These are phyloP conservation scores for Aspergillus brasiliensis DNA, from an alignment of 2,329 filamentous ascomycete species.

Conservation along the genomic window DNA sequence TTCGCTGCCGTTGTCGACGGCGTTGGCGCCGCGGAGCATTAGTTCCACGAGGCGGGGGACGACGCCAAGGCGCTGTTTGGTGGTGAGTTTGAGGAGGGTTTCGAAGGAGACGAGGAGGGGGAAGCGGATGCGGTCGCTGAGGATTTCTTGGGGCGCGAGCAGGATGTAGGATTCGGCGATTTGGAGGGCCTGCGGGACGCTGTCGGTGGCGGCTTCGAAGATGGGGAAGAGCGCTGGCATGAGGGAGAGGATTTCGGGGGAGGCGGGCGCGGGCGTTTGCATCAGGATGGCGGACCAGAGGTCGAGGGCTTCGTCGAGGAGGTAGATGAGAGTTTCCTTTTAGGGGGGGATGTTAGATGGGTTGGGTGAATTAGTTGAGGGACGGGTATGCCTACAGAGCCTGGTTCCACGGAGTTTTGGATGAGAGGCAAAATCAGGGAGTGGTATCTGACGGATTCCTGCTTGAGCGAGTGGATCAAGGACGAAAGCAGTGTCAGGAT, in stretches of 20 bases:
- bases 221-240: constrained; percentile 66
- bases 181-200: constrained; percentile 62
- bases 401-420: constrained; percentile 73
- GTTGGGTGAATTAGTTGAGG: neutral
- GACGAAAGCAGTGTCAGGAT: constrained; percentile 84
- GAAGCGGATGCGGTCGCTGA: constrained; percentile 43
- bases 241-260: constrained; percentile 64
- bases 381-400: constrained; percentile 56
- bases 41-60: constrained; percentile 60
- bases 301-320: constrained; percentile 89
- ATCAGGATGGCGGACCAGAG: constrained; percentile 78
- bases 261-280: constrained; percentile 63
- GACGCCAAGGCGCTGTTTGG: constrained; percentile 42
- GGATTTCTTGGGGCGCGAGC: constrained; percentile 56
- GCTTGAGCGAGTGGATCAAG: constrained; percentile 82
- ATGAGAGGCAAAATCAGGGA: constrained; percentile 79
- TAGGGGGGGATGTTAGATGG: constrained; percentile 8
- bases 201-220: constrained; percentile 66
- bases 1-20: constrained; percentile 59
- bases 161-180: constrained; percentile 72
- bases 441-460: constrained; percentile 76
- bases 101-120: constrained; percentile 43
- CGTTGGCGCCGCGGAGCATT: constrained; percentile 64
- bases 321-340: constrained; percentile 70
- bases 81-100: constrained; percentile 41